Evolutionary conservation across 2,329 filamentous ascomycete species (phyloP), one percentile per base, ranked within the genome.

Genomic region (Biscogniauxia mediterranea): DNA sequence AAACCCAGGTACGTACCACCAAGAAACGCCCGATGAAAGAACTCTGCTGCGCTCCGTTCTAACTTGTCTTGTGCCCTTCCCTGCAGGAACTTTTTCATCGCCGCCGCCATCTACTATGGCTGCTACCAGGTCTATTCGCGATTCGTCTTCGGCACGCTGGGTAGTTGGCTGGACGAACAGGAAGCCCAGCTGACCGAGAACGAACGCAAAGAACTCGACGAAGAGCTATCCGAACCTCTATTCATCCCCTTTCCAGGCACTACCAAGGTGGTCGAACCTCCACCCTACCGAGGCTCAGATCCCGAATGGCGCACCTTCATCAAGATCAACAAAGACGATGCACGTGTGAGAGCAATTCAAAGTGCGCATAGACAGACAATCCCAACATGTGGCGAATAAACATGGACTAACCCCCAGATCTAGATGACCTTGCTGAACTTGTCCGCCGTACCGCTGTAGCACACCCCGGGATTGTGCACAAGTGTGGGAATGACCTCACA

Each of bases 231-330:
- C 15, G 77, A 81, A 19, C 74, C 80, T 15, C 20, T 80, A 5
- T 89, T 89, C 62, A 80, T 90, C 7, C 85, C 88, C 0, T 82
- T 90, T 57, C 85, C 86, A 3, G 85, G 85, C 52, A 86, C 84
- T 2, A 84, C 80, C 0, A 79, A 79, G 55, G 66, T 77, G 60
- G 74, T 85, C 19, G 75, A 78, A 17, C 78, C 81, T 28, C 70
- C 74, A 28, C 82, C 81, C 2, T 89, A 87, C 70, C 78, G 77
- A 62, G 80, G 80, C 56, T 77, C 76, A 25, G 86, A 89, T 66
- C 86, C 87, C 2, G 88, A 90, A 72, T 90, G 85, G 85, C 76
- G 80, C 63, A 78, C 80, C 55, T 90, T 88, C 64, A 69, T 86
- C 17, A 81, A 81, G 59, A 76, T 89, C n/a, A 84, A 81, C 63